phyloP scores from a whole-genome alignment of 2,329 filamentous ascomycete genomes.

The Xylariaceae sp. region DNA sequence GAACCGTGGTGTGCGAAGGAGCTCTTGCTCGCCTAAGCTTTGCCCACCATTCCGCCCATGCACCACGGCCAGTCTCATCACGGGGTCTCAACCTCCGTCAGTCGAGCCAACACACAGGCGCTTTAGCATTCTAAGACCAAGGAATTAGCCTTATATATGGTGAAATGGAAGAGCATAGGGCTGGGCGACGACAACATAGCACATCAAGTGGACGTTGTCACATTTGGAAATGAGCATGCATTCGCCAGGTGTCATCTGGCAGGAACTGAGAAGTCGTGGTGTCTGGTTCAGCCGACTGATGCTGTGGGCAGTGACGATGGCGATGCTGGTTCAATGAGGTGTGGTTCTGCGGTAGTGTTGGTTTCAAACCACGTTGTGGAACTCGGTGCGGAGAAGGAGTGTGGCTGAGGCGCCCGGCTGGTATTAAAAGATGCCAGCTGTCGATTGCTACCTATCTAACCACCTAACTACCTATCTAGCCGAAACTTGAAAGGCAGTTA shows the following conservation, averaged over 20 bases:
- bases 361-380: conserved; percentile 3
- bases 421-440: neutral
- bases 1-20: conserved; percentile 7
- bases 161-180: conserved; percentile 1
- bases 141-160: neutral
- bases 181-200: neutral
- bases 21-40: conserved; percentile 3
- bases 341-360: conserved; percentile 9
- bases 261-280: neutral
- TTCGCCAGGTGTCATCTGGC: neutral
- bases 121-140: neutral
- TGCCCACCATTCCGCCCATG: conserved; percentile 11
- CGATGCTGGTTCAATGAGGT: conserved; percentile 16
- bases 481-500: too few relatives aligned
- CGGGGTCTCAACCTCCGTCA: neutral
- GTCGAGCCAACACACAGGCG: conserved; percentile 5
- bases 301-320: conserved; percentile 5
- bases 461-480: too few relatives aligned
- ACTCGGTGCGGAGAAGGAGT: conserved; percentile 1
- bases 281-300: conserved; percentile 5
- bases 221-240: neutral
- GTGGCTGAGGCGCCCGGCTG: neutral
- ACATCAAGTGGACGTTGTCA: neutral
- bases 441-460: neutral
- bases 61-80: conserved; percentile 6